Conservation (phyloP, 805 yeast genomes). For the Helenozyma baotianmanensis region DNA sequence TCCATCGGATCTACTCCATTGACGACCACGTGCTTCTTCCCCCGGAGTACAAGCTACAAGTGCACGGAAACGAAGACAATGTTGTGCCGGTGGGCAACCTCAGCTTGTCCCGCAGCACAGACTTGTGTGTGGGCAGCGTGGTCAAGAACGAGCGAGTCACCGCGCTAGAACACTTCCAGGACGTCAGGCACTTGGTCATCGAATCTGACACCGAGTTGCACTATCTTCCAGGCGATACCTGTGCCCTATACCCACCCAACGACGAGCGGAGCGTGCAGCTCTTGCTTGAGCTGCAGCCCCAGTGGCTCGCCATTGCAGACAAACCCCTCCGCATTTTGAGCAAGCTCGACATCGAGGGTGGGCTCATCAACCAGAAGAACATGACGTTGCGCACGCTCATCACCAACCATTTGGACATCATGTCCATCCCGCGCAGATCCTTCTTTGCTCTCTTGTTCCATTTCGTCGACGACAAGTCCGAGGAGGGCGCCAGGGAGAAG, state of each 20-base stretch:
- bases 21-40: constrained; percentile 26
- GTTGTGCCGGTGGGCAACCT: constrained; percentile 1
- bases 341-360: constrained; percentile 49
- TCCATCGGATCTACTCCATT: constrained; percentile 20
- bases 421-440: constrained; percentile 76
- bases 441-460: constrained; percentile 74
- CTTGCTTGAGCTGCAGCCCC: constrained; percentile 60
- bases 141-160: constrained; percentile 59
- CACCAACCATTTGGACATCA: constrained; percentile 77
- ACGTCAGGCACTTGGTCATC: constrained; percentile 64
- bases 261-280: constrained; percentile 57
- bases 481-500: constrained; percentile 65
- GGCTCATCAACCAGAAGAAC: constrained; percentile 42
- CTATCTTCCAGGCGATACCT: constrained; percentile 77
- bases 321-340: constrained; percentile 40
- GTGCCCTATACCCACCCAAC: constrained; percentile 73
- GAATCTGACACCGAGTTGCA: constrained; percentile 24
- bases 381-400: constrained; percentile 70
- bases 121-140: constrained; percentile 42
- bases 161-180: constrained; percentile 74
- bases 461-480: constrained; percentile 45
- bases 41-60: constrained; percentile 18
- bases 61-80: constrained; percentile 2
- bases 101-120: constrained; percentile 6
- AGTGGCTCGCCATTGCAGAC: constrained; percentile 72